These are phyloP conservation scores for Dothideomycetes sp. DNA, from an alignment of 2,329 filamentous ascomycete genomes.

Conservation along the genomic window DNA sequence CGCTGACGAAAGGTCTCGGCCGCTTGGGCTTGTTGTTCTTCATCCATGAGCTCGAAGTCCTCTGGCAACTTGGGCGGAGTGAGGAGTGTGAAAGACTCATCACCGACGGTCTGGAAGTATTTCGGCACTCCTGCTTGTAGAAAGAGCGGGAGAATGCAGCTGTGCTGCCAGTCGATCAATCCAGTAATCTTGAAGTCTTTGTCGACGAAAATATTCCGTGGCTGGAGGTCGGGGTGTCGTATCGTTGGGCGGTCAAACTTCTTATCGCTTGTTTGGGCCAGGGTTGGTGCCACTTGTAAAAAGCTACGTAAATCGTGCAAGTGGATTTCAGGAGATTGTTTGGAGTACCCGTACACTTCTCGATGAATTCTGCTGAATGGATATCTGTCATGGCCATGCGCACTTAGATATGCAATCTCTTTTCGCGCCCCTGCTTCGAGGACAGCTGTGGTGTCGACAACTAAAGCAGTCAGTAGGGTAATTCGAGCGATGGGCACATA, in stretches of 20 bases:
- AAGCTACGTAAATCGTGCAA: slow-evolving; percentile 21
- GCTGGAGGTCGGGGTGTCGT: slow-evolving; percentile 13
- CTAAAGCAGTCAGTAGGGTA: slow-evolving; percentile 14
- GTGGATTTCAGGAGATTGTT: slow-evolving; percentile 17
- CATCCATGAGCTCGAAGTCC: slow-evolving; percentile 1
- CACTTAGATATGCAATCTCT: slow-evolving; percentile 19
- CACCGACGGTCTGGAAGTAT: no score
- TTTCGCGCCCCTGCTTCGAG: slow-evolving; percentile 22
- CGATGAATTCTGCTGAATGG: slow-evolving; percentile 20
- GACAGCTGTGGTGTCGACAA: slow-evolving; percentile 14
- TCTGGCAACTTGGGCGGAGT: slow-evolving; percentile 16
- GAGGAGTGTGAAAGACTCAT: no score
- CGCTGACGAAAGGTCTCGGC: slow-evolving; percentile 4
- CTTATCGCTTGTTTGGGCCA: slow-evolving; percentile 17
- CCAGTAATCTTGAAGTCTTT: slow-evolving; percentile 19
- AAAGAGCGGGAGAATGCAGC: slow-evolving; percentile 24
- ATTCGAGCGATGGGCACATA: no score
- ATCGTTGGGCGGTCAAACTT: slow-evolving; percentile 10
- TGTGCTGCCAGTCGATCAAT: slow-evolving; percentile 32
- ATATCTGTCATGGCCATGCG: slow-evolving; percentile 19
- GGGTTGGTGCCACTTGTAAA: slow-evolving; percentile 15
- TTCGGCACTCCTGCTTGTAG: slow-evolving; percentile 26
- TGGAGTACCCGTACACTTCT: slow-evolving; percentile 22
- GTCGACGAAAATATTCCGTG: slow-evolving; percentile 15
- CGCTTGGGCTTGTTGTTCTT: slow-evolving; percentile 1